Conservation (phyloP, 192 early-diverging fungal species). For the Spinellus fusiger region DNA sequence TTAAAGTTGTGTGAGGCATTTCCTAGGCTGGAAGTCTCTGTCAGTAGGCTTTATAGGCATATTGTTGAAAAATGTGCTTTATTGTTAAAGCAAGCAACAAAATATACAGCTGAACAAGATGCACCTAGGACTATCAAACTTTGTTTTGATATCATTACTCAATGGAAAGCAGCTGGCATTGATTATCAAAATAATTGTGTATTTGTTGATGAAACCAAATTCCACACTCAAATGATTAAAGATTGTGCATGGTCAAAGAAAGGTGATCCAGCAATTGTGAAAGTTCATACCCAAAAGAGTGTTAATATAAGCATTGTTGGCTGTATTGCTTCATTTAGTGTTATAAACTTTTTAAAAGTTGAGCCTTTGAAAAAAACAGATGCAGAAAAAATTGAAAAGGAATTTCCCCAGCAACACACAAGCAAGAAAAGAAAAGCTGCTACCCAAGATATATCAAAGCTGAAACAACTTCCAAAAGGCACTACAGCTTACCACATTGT, state of each 20-base stretch:
- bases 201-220: neutral
- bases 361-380: neutral
- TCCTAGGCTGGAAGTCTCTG: neutral
- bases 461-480: neutral
- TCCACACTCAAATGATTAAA: conserved; percentile 3
- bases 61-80: neutral
- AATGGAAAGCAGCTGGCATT: conserved; percentile 3
- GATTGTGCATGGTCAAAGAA: neutral
- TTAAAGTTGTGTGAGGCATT: neutral
- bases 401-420: neutral
- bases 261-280: neutral
- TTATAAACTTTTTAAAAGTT: conserved; percentile 7
- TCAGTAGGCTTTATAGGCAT: neutral
- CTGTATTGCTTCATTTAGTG: conserved; percentile 4
- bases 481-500: neutral
- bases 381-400: neutral
- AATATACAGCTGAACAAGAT: neutral
- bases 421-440: conserved; percentile 6
- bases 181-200: conserved; percentile 5
- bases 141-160: neutral
- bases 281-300: neutral
- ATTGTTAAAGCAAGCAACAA: neutral
- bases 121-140: neutral
- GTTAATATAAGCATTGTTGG: conserved; percentile 7
- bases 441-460: neutral